Evolutionary conservation across 2,329 filamentous ascomycete genomes (phyloP).

Genomic region (Gaeumannomyces tritici): DNA sequence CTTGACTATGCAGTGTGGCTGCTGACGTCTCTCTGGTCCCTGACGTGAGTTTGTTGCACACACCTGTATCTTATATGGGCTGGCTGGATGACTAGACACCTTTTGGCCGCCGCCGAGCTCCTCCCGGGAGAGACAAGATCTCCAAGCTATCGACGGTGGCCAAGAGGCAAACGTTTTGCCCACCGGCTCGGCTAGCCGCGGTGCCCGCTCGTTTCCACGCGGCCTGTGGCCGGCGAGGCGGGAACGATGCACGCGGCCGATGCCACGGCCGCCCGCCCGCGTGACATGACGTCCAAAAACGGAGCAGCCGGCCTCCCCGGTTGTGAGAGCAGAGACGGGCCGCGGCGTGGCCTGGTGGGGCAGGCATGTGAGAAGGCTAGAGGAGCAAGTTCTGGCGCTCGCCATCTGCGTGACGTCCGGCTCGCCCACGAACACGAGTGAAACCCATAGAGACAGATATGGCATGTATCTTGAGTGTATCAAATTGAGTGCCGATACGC

Average conservation of each 20-base stretch:
- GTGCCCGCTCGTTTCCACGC: not conserved
- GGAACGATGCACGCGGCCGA: not conserved
- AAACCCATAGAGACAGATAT: no score
- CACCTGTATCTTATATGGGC: not conserved
- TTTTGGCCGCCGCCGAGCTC: not conserved
- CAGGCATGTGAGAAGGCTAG: no score
- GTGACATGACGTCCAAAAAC: not conserved
- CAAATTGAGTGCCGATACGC: no score
- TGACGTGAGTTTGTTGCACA: no score
- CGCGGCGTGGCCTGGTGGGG: no score
- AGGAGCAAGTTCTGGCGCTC: no score
- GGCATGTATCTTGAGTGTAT: no score
- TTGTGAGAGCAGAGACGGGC: not conserved
- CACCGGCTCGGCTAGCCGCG: not conserved
- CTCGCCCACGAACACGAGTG: no score
- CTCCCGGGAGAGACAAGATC: no score
- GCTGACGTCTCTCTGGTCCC: no score
- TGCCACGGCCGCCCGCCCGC: not conserved
- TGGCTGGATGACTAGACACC: not conserved
- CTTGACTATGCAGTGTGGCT: no score
- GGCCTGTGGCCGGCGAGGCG: not conserved
- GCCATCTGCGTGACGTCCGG: no score
- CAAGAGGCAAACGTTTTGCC: not conserved
- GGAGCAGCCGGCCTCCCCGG: not conserved
- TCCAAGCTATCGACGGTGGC: not conserved